A percentile compares a stretch with the other conserved stretches of the same genome.
Conservation (phyloP, 768 basidiomycete genomes). For the Tulasnella sp. region DNA sequence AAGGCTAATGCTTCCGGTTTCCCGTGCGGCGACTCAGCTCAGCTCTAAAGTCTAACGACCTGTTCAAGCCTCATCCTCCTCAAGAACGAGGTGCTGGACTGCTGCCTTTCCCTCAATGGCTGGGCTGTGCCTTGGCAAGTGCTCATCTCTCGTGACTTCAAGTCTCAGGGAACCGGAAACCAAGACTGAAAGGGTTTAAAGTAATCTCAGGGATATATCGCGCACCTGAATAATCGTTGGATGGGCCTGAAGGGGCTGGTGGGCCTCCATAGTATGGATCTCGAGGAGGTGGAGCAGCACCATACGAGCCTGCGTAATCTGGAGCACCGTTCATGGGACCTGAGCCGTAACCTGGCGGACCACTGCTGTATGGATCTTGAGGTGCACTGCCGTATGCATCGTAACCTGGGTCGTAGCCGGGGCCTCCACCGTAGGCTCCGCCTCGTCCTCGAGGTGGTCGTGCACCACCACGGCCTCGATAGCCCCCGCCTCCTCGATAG, state of each 20-base stretch:
- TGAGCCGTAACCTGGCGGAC: not conserved
- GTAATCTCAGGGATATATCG: not conserved
- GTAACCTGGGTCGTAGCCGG: conserved; percentile 33
- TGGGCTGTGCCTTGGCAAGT: not conserved
- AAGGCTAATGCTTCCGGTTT: not conserved
- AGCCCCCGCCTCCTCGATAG: conserved; percentile 35
- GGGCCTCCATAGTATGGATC: conserved; percentile 21
- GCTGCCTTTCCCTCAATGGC: not conserved
- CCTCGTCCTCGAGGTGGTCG: conserved; percentile 51
- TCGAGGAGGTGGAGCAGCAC: conserved; percentile 7
- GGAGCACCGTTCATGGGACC: conserved; percentile 13
- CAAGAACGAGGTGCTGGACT: not conserved
- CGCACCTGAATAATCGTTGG: conserved; percentile 14
- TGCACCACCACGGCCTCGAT: conserved; percentile 47
- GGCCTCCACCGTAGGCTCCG: conserved; percentile 42
- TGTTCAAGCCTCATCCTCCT: conserved; percentile 2
- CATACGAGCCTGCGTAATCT: conserved; percentile 15
- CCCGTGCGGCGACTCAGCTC: conserved; percentile 8
- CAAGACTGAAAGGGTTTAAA: not conserved
- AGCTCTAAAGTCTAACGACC: conserved; percentile 16
- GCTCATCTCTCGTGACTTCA: not conserved
- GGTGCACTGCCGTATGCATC: conserved; percentile 18
- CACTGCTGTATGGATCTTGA: conserved; percentile 15
- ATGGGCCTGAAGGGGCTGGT: not conserved
- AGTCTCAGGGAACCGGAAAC: conserved; percentile 2